Conservation (phyloP, 1,284 basidiomycete genomes). For the Apiotrichum siamense region DNA sequence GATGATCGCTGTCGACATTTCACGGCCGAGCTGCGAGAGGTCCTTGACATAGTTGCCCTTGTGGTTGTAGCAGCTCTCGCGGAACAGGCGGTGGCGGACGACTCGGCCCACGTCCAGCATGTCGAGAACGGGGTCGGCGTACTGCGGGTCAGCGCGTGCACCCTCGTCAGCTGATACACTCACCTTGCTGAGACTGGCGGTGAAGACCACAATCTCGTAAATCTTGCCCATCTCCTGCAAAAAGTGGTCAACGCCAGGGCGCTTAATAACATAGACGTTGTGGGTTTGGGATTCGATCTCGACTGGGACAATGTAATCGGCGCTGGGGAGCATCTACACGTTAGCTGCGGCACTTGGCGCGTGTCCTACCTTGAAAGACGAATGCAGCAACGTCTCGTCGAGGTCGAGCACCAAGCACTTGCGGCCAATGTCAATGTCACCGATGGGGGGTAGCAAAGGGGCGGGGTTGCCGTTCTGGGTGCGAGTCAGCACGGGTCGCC, state of each 20-base stretch:
- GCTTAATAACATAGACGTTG: conserved; percentile 98
- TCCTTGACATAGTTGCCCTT: conserved; percentile 99
- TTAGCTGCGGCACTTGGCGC: background rate
- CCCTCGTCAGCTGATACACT: conserved; percentile 48
- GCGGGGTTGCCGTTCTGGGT: conserved; percentile 71
- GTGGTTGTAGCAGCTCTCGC: conserved; percentile 98
- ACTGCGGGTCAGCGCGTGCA: conserved; percentile 50
- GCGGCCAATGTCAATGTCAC: conserved; percentile 65
- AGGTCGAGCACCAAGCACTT: conserved; percentile 93
- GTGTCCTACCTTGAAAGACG: conserved; percentile 70
- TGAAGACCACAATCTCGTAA: conserved; percentile 98
- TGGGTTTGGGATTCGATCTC: conserved; percentile 98
- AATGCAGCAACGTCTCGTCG: conserved; percentile 92
- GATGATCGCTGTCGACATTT: conserved; percentile 90
- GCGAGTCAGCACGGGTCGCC: conserved; percentile 13
- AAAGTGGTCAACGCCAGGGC: conserved; percentile 95
- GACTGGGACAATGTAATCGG: conserved; percentile 97
- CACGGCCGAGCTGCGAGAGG: conserved; percentile 89
- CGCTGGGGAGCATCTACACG: conserved; percentile 78
- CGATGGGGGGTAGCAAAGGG: conserved; percentile 73
- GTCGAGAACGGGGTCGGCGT: conserved; percentile 96
- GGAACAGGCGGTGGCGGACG: conserved; percentile 91
- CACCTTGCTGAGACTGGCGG: conserved; percentile 84
- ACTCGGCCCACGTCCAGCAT: conserved; percentile 89
- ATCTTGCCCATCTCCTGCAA: conserved; percentile 94